Percentiles rank a stretch among this genome's conserved stretches.
Evolutionary conservation across 164 flowering plant genomes (phyloP).

Genomic region (Chloranthus sessilifolius): DNA sequence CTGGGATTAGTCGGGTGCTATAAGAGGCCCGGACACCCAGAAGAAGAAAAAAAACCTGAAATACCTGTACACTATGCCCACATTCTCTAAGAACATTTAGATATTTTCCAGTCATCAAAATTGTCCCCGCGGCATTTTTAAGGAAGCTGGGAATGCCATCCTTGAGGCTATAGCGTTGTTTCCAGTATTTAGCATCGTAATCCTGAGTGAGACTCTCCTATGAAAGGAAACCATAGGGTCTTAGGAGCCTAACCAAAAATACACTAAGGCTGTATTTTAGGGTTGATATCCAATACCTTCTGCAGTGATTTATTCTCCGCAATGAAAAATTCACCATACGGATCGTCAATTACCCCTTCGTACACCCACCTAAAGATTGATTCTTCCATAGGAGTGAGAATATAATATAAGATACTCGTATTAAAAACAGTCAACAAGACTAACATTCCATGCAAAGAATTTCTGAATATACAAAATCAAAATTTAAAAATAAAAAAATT

Average conservation of each 20-base stretch:
- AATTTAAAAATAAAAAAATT: background rate
- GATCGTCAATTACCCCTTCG: constrained; percentile 98
- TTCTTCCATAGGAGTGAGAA: too few relatives aligned
- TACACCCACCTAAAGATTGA: constrained; percentile 92
- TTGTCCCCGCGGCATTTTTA: constrained; percentile 71
- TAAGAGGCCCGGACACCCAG: too few relatives aligned
- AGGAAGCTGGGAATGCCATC: constrained; percentile 94
- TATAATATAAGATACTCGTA: too few relatives aligned
- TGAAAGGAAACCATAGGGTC: constrained; percentile 4
- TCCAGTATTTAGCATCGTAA: constrained; percentile 95
- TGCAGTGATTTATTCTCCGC: constrained; percentile 83
- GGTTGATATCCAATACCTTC: constrained; percentile 49
- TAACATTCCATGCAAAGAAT: background rate
- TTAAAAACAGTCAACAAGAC: constrained; percentile 5
- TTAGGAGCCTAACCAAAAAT: constrained; percentile 4
- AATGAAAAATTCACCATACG: constrained; percentile 93
- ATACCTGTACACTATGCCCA: constrained; percentile 92
- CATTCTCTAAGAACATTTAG: constrained; percentile 99
- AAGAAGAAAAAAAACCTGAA: background rate
- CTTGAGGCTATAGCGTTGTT: constrained; percentile 89
- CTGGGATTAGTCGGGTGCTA: too few relatives aligned
- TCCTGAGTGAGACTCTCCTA: constrained; percentile 93
- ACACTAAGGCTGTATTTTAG: background rate
- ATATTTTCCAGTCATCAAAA: constrained; percentile 97
- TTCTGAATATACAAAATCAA: background rate